phyloP scores from a whole-genome alignment of 2,329 filamentous ascomycete species.

The Alternaria novae-zelandiae region DNA sequence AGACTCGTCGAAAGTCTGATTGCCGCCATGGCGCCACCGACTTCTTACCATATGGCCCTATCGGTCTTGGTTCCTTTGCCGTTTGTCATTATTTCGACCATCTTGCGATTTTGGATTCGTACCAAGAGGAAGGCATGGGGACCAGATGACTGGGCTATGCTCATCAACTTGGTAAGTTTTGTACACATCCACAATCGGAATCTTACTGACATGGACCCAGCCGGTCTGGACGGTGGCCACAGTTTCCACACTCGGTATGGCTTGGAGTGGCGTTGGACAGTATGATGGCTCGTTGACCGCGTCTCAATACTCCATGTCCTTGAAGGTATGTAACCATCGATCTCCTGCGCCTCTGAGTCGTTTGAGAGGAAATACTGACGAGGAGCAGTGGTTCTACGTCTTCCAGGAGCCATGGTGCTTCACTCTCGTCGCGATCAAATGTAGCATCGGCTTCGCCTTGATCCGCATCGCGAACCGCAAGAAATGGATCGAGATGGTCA shows the following conservation, averaged over 20 bases:
- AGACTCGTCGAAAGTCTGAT: not conserved
- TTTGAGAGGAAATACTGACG: not conserved
- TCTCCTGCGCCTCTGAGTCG: not conserved
- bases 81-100: constrained; percentile 4
- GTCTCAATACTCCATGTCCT: constrained; percentile 4
- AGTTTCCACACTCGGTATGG: constrained; percentile 7
- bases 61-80: constrained; percentile 5
- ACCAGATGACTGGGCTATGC: constrained; percentile 11
- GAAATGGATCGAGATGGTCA: constrained; percentile 11
- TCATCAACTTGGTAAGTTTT: constrained; percentile 8
- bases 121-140: constrained; percentile 9
- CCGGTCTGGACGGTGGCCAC: constrained; percentile 8
- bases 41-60: constrained; percentile 8
- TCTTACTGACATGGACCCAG: not conserved
- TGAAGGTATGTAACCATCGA: not conserved
- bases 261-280: constrained; percentile 9
- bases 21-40: constrained; percentile 7
- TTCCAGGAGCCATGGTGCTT: constrained; percentile 15
- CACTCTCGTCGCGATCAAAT: constrained; percentile 10
- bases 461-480: constrained; percentile 10
- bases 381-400: constrained; percentile 7
- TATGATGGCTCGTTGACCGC: not conserved
- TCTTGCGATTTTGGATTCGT: constrained; percentile 10
- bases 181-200: too few species aligned
- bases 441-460: constrained; percentile 10